Evolutionary conservation across 768 basidiomycete genomes (phyloP).

Genomic region (Termitomyces sp.): DNA sequence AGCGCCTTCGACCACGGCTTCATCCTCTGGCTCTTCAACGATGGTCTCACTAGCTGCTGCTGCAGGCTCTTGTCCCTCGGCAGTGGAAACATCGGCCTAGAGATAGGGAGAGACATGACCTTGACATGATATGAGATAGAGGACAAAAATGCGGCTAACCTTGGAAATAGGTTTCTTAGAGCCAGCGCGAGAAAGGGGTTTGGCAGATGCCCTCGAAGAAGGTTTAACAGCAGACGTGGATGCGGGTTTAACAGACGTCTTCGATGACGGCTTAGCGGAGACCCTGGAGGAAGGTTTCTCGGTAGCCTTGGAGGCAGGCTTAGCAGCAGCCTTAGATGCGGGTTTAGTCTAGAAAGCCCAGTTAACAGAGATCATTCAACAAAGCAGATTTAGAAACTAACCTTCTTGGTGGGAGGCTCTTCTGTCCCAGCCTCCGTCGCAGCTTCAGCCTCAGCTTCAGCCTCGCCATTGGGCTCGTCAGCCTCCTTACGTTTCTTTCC

Average conservation of each 20-base stretch:
- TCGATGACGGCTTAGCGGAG: conserved; percentile 35
- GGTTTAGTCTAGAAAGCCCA: conserved; percentile 33
- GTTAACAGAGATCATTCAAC: not conserved
- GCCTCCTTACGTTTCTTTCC: conserved; percentile 40
- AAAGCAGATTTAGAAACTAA: conserved; percentile 17
- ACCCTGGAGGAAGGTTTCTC: conserved; percentile 33
- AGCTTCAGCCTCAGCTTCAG: conserved; percentile 18
- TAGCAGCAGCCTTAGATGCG: conserved; percentile 26
- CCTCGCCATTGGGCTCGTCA: conserved; percentile 34
- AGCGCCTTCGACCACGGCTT: conserved; percentile 21
- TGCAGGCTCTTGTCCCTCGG: conserved; percentile 33
- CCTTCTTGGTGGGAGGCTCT: conserved; percentile 64
- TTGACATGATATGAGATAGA: not conserved
- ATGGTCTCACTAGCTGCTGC: conserved; percentile 39
- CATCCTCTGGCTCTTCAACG: conserved; percentile 48
- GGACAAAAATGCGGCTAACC: conserved; percentile 26
- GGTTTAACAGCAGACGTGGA: conserved; percentile 38
- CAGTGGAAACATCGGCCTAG: conserved; percentile 21
- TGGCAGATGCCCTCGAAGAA: conserved; percentile 37
- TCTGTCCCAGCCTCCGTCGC: conserved; percentile 23
- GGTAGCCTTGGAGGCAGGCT: conserved; percentile 29
- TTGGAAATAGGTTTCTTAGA: conserved; percentile 66
- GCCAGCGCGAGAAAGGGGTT: conserved; percentile 52
- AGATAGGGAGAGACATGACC: not conserved
- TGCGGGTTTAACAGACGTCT: conserved; percentile 37